Conservation (phyloP, 768 basidiomycete species). For the Termitomyces sp. region DNA sequence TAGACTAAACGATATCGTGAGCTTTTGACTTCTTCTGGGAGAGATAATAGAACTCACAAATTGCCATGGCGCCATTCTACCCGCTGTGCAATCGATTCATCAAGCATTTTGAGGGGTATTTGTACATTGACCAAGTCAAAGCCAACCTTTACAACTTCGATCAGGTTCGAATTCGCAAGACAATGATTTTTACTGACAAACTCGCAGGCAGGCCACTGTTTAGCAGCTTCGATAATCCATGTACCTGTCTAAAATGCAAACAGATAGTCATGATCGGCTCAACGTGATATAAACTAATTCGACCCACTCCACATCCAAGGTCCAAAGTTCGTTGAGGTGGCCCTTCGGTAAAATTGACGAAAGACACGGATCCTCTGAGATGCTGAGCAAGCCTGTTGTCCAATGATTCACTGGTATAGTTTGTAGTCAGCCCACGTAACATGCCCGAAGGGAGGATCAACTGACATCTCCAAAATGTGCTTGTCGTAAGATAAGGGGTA, state of each 20-base stretch:
- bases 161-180: neutral
- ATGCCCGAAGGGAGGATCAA: neutral
- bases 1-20: slow-evolving; percentile 35
- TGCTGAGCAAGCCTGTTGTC: slow-evolving; percentile 45
- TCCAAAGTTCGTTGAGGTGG: slow-evolving; percentile 54
- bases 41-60: slow-evolving; percentile 40
- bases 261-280: neutral
- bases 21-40: neutral
- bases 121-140: slow-evolving; percentile 78
- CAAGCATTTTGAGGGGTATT: slow-evolving; percentile 47
- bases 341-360: slow-evolving; percentile 47
- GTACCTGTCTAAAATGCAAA: slow-evolving; percentile 46
- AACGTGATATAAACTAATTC: neutral
- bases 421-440: neutral
- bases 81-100: slow-evolving; percentile 45
- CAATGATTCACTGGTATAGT: slow-evolving; percentile 41
- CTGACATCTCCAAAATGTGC: slow-evolving; percentile 59
- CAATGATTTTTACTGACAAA: slow-evolving; percentile 37
- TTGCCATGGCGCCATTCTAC: slow-evolving; percentile 75
- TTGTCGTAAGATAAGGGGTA: slow-evolving; percentile 73
- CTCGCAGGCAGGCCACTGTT: slow-evolving; percentile 58
- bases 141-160: slow-evolving; percentile 46
- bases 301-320: slow-evolving; percentile 68
- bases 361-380: slow-evolving; percentile 51
- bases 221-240: slow-evolving; percentile 71